Evolutionary conservation across 805 yeast genomes (phyloP).

Genomic region (Barnettozyma populi): DNA sequence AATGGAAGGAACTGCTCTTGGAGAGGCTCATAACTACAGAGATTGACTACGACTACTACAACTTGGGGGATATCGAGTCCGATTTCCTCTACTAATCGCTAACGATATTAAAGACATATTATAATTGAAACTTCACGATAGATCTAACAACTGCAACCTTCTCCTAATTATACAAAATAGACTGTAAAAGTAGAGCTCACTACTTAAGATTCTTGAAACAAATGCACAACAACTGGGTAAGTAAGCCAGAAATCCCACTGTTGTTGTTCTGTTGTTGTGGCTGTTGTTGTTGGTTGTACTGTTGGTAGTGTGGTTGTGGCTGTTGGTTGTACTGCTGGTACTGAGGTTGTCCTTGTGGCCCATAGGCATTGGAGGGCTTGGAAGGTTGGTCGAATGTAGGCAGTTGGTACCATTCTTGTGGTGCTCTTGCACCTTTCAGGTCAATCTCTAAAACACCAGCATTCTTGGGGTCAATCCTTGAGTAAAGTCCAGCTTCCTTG

Average conservation of each 20-base stretch:
- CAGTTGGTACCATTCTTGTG: conserved; percentile 29
- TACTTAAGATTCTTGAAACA: conserved; percentile 27
- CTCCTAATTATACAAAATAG: background rate
- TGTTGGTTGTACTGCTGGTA: conserved; percentile 16
- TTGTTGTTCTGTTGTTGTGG: conserved; percentile 14
- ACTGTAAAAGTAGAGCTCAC: background rate
- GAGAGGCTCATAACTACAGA: conserved; percentile 8
- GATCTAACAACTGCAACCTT: background rate
- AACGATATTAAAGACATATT: background rate
- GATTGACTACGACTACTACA: conserved; percentile 22
- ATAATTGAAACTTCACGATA: no score
- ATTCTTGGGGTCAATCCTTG: conserved; percentile 63
- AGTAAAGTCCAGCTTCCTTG: conserved; percentile 53
- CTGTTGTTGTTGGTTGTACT: conserved; percentile 14
- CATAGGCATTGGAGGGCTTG: conserved; percentile 29
- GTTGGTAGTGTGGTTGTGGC: conserved; percentile 16
- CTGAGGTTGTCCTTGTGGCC: conserved; percentile 27
- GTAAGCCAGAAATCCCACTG: conserved; percentile 16
- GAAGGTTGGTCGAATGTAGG: conserved; percentile 16
- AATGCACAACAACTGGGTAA: conserved; percentile 28
- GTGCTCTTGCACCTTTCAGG: conserved; percentile 43
- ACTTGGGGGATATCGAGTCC: conserved; percentile 14
- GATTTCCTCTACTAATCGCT: conserved; percentile 7
- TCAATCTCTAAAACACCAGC: conserved; percentile 77
- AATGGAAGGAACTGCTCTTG: conserved; percentile 3